Conservation (phyloP, 2,329 filamentous ascomycete species). For the Talaromyces sp. region DNA sequence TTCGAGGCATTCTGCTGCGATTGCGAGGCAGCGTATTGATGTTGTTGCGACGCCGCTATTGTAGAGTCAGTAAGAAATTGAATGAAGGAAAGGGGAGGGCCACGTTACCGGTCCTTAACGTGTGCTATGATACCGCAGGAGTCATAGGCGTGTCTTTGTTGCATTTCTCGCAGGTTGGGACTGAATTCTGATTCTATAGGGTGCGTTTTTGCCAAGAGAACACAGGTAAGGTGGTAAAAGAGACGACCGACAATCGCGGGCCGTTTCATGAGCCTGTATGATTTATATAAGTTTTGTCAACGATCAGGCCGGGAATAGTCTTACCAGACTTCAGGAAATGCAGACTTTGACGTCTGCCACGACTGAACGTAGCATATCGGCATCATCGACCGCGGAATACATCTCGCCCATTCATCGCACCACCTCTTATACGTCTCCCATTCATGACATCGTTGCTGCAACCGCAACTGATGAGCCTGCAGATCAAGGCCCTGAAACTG, state of each 20-base stretch:
- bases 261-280: slow-evolving; percentile 70
- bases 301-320: slow-evolving; percentile 26
- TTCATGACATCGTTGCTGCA: slow-evolving; percentile 64
- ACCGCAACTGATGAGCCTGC: slow-evolving; percentile 54
- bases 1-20: slow-evolving; percentile 70
- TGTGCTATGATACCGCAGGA: slow-evolving; percentile 88
- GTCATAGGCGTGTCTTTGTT: slow-evolving; percentile 72
- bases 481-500: slow-evolving; percentile 59
- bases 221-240: slow-evolving; percentile 85
- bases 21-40: slow-evolving; percentile 72
- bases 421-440: slow-evolving; percentile 78
- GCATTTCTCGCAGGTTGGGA: slow-evolving; percentile 66
- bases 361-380: slow-evolving; percentile 74
- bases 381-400: slow-evolving; percentile 79
- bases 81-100: not conserved
- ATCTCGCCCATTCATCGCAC: slow-evolving; percentile 77
- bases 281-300: not conserved
- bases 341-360: slow-evolving; percentile 64
- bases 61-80: slow-evolving; percentile 27
- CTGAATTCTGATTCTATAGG: slow-evolving; percentile 60
- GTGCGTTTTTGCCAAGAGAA: slow-evolving; percentile 74
- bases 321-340: slow-evolving; percentile 83
- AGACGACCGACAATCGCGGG: slow-evolving; percentile 76
- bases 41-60: slow-evolving; percentile 68
- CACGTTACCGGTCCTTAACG: slow-evolving; percentile 65